A percentile compares a stretch with the other conserved stretches of the same genome.
Evolutionary conservation across 371 early-diverging fungal species (phyloP).

Genomic region (Saksenaea vasiformis): DNA sequence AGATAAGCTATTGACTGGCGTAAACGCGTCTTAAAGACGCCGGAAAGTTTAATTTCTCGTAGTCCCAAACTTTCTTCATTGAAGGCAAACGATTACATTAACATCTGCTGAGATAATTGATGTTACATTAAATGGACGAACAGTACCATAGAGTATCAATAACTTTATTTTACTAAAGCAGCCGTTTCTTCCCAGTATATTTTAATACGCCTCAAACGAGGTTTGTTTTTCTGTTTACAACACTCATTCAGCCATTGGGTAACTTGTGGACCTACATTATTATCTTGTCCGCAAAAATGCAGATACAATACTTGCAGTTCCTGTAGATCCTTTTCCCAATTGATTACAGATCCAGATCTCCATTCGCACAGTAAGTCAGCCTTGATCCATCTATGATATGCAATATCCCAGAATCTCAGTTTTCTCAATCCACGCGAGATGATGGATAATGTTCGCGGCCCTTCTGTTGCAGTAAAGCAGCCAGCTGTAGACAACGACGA

Average conservation of each 20-base stretch:
- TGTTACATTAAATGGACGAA: too few species aligned
- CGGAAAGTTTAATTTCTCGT: too few species aligned
- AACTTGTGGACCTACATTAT: background rate
- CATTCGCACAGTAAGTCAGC: background rate
- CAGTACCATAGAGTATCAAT: too few species aligned
- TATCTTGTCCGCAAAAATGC: background rate
- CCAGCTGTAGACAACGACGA: constrained; percentile 23
- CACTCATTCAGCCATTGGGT: background rate
- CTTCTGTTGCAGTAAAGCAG: constrained; percentile 15
- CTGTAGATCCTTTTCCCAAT: background rate
- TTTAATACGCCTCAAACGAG: background rate
- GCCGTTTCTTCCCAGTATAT: background rate
- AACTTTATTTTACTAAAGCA: background rate
- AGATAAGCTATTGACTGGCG: too few species aligned
- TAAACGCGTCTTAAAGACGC: too few species aligned
- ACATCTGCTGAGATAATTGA: too few species aligned
- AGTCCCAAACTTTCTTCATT: too few species aligned
- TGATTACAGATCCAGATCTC: background rate
- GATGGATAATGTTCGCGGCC: constrained; percentile 19
- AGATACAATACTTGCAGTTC: background rate
- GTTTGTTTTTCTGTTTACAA: background rate
- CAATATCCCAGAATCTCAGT: constrained; percentile 34
- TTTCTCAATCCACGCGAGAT: constrained; percentile 19
- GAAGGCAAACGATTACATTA: too few species aligned
- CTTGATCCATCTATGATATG: constrained; percentile 29